These are phyloP conservation scores for Cladophialophora exuberans DNA, from an alignment of 2,329 filamentous ascomycete genomes.

Conservation along the genomic window DNA sequence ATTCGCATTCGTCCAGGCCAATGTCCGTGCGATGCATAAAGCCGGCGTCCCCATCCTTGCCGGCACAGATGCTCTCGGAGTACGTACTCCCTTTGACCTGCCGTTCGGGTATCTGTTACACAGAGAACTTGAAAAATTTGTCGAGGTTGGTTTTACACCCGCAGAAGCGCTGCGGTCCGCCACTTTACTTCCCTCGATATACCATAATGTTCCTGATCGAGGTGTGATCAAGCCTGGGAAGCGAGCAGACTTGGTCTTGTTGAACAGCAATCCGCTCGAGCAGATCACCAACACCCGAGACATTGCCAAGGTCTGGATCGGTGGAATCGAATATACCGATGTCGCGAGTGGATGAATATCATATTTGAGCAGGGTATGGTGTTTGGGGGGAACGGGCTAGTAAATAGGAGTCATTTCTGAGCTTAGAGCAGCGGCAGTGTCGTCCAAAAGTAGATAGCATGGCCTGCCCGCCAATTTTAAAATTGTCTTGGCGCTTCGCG, in stretches of 20 bases:
- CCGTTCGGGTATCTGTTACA: background rate
- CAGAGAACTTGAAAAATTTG: background rate
- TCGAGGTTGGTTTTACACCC: background rate
- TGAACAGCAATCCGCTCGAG: background rate
- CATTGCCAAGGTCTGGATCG: background rate
- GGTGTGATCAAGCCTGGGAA: background rate
- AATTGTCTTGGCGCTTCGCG: too few relatives aligned
- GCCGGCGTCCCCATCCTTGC: background rate
- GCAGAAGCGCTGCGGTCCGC: background rate
- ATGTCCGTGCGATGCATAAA: background rate
- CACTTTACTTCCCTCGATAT: background rate
- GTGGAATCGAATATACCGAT: background rate
- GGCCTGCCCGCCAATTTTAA: too few relatives aligned
- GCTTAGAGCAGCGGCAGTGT: too few relatives aligned
- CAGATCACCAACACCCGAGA: background rate
- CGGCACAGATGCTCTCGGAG: background rate
- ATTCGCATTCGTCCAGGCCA: background rate
- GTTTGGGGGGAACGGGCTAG: background rate
- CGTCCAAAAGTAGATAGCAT: too few relatives aligned
- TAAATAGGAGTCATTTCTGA: too few relatives aligned
- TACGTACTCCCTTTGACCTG: background rate
- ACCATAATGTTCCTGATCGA: background rate
- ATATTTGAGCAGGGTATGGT: too few relatives aligned
- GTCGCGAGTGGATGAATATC: background rate
- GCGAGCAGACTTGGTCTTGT: background rate